Evolutionary conservation across 2,329 filamentous ascomycete species (phyloP).

Genomic region (Camillea tinctor): DNA sequence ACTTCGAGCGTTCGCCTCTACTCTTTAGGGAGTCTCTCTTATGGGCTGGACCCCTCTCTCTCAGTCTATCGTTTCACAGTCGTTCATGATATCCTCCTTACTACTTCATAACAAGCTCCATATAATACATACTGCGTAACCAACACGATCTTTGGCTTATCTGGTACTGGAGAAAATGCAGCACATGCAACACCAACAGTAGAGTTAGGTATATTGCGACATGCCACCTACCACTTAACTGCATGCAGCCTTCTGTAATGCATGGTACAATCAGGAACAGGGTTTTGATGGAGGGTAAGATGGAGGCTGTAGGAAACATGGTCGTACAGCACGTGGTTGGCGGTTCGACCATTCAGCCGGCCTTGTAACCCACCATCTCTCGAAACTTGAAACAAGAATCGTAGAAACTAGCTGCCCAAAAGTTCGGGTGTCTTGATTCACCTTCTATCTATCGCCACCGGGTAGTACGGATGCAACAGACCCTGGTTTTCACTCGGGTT

Average conservation of each 20-base stretch:
- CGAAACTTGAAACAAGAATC: neutral
- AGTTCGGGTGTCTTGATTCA: neutral
- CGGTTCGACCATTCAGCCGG: neutral
- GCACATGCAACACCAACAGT: neutral
- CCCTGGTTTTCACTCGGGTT: neutral
- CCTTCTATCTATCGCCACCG: neutral
- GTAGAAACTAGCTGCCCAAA: neutral
- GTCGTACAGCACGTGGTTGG: neutral
- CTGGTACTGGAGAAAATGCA: neutral
- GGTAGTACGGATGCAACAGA: neutral
- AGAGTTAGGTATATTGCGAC: neutral
- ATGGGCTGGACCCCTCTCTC: neutral
- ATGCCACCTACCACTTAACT: neutral
- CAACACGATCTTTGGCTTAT: neutral
- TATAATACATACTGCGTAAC: neutral
- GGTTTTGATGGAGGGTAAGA: neutral
- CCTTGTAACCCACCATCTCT: neutral
- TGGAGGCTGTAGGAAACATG: neutral
- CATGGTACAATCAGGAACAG: neutral
- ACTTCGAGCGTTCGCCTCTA: neutral
- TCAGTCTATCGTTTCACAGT: neutral
- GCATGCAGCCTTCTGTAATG: neutral
- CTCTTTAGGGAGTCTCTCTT: neutral
- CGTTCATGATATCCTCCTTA: neutral
- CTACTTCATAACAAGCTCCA: neutral